Evolutionary conservation across 2,329 filamentous ascomycete genomes (phyloP).

Genomic region (Laburnicola sp.): DNA sequence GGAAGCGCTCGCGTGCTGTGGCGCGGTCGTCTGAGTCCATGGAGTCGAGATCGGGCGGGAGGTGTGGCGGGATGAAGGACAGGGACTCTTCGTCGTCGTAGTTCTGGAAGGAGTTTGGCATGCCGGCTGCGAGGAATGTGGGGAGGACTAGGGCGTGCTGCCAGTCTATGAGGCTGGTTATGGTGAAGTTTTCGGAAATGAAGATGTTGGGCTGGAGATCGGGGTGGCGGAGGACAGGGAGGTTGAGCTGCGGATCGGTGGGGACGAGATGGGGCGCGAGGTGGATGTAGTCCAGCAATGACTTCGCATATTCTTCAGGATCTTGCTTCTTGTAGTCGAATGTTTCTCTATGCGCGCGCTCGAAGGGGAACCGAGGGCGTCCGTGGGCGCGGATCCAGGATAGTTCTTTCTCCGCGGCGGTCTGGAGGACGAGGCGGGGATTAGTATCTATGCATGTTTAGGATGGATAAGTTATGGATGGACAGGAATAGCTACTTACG

Average conservation of each 20-base stretch:
- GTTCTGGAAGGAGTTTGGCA: slow-evolving; percentile 48
- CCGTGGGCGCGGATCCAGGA: slow-evolving; percentile 26
- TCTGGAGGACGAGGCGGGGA: slow-evolving; percentile 19
- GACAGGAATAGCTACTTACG: slow-evolving; percentile 16
- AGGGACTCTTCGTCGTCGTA: slow-evolving; percentile 38
- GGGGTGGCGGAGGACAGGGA: slow-evolving; percentile 38
- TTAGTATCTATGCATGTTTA: slow-evolving; percentile 16
- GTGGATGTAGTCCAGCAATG: slow-evolving; percentile 21
- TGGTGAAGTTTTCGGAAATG: slow-evolving; percentile 34
- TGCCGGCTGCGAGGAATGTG: slow-evolving; percentile 42
- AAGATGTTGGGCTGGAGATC: slow-evolving; percentile 44
- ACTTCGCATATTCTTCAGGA: slow-evolving; percentile 19
- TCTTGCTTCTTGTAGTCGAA: slow-evolving; percentile 28
- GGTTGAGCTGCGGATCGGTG: slow-evolving; percentile 14
- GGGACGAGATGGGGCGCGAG: slow-evolving; percentile 28
- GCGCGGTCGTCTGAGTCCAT: slow-evolving; percentile 21
- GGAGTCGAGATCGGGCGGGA: slow-evolving; percentile 20
- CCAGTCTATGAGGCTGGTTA: slow-evolving; percentile 49
- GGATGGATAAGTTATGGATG: neutral
- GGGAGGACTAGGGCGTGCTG: slow-evolving; percentile 46
- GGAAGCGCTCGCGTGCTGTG: slow-evolving; percentile 24
- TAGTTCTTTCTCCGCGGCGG: slow-evolving; percentile 30
- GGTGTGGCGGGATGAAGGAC: slow-evolving; percentile 21
- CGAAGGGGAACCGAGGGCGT: slow-evolving; percentile 23
- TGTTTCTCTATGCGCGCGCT: slow-evolving; percentile 25